Base-by-base conservation (phyloP, 495 filamentous ascomycete genomes). In the Penicillium simplicissimum region DNA sequence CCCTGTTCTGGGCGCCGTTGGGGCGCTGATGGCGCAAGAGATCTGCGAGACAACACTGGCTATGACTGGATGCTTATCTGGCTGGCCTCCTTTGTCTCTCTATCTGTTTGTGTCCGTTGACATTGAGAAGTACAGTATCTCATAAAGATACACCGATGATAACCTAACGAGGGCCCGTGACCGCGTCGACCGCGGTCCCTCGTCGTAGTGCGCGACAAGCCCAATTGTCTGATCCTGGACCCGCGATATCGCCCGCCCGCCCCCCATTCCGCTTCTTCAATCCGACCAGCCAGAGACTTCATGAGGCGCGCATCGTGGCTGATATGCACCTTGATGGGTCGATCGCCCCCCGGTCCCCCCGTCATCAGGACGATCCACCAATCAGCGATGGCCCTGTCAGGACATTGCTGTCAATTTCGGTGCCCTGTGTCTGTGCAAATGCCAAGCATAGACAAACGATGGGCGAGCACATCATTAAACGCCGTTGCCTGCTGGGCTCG, bases 91-190 rank as follows among this genome's bases (percentile, higher is more conserved):
- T 7, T 7, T 31, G 28, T 31, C 6, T 31, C 28, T 19, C 15
- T n/a, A 34, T 62, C 23, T 23, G 36, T 17, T 34, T 34, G 21
- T 57, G 13, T 52, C n/a, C 37, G 34, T 7, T 42, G 47, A 45
- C 31, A 5, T 15, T 19, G 40, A 8, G n/a, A 23, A 21, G 8
- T 23, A 45, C 21, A 45, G 8, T 43, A 31, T 5, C 28, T 31
- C 23, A 7, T 31, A 21, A 19, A 45, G 42, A 59, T 59, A 59
- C 35, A 33, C 49, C 47, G 38, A 48, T 34, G 54, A 58, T 40
- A 35, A 52, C n/a, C n/a, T n/a, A n/a, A 53, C 51, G 51, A 31
- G 15, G 51, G 51, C n/a, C 51, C 31, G 51, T 34, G 51, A 34
- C 28, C 28, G 31, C 5, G 15, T 33, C 19, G 49, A 17, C 51